phyloP scores from a whole-genome alignment of 768 basidiomycete species.

The Rickenella mellea region DNA sequence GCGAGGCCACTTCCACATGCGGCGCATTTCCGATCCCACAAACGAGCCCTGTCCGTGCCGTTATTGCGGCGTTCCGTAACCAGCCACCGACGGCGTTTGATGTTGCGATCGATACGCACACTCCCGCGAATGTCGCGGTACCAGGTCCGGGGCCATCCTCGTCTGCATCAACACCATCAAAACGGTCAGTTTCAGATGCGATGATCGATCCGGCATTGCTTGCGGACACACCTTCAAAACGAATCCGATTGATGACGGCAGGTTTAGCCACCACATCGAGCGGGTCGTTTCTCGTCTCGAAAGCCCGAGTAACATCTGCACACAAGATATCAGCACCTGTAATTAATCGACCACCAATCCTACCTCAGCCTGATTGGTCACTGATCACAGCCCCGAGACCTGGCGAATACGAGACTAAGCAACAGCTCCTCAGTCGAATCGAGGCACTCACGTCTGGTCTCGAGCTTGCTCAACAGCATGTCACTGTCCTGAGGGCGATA shows the following conservation, averaged over 20 bases:
- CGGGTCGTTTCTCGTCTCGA: constrained; percentile 16
- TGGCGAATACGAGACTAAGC: background rate
- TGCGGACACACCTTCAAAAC: constrained; percentile 16
- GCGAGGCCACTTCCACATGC: constrained; percentile 16
- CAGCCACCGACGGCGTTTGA: background rate
- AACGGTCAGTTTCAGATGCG: background rate
- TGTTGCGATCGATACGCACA: too few species aligned
- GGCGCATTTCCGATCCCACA: constrained; percentile 18
- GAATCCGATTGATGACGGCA: constrained; percentile 12
- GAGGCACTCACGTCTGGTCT: constrained; percentile 6
- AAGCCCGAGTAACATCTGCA: constrained; percentile 7
- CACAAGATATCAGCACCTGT: constrained; percentile 3
- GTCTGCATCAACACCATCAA: background rate
- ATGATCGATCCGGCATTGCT: constrained; percentile 10
- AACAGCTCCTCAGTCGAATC: background rate
- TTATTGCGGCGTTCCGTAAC: constrained; percentile 5
- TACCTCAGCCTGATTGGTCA: constrained; percentile 7
- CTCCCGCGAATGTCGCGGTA: background rate
- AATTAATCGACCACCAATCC: constrained; percentile 6
- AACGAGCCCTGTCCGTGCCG: constrained; percentile 12
- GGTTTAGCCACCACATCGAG: constrained; percentile 13
- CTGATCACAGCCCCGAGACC: background rate
- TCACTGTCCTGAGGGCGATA: constrained; percentile 7
- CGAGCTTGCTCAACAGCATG: constrained; percentile 5
- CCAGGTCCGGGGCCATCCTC: background rate